These are phyloP conservation scores for Trichaptum fuscoviolaceum DNA, from an alignment of 768 basidiomycete species.

Conservation along the genomic window DNA sequence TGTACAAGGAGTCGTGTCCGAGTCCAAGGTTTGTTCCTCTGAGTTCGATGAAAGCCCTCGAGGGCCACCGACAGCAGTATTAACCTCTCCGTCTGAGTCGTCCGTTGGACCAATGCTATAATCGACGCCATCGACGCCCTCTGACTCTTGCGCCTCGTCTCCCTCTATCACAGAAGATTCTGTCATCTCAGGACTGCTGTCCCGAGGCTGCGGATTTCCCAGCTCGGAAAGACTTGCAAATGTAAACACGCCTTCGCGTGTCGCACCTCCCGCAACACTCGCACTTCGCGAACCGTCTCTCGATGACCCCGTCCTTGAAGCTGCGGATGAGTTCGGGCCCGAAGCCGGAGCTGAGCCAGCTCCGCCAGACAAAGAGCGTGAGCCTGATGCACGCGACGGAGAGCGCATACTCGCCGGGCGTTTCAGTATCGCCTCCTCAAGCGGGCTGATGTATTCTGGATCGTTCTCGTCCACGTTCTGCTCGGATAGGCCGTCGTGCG, in stretches of 20 bases:
- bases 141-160: neutral
- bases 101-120: neutral
- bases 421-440: constrained; percentile 10
- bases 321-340: neutral
- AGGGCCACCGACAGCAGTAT: too few relatives aligned
- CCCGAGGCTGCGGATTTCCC: neutral
- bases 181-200: neutral
- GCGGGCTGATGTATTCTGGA: neutral
- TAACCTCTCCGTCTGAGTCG: neutral
- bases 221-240: constrained; percentile 3
- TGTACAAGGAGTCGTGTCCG: neutral
- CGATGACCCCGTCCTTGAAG: neutral
- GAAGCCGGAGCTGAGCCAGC: neutral
- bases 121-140: neutral
- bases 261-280: neutral
- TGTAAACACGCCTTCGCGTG: neutral
- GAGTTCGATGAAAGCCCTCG: neutral
- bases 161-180: neutral
- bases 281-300: neutral
- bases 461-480: neutral
- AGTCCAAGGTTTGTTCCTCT: neutral
- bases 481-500: neutral
- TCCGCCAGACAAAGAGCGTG: neutral
- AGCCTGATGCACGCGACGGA: constrained; percentile 1
- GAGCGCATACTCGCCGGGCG: constrained; percentile 7